phyloP scores from a whole-genome alignment of 352 stramenopile genomes.

The Phytophthora niederhauseri region DNA sequence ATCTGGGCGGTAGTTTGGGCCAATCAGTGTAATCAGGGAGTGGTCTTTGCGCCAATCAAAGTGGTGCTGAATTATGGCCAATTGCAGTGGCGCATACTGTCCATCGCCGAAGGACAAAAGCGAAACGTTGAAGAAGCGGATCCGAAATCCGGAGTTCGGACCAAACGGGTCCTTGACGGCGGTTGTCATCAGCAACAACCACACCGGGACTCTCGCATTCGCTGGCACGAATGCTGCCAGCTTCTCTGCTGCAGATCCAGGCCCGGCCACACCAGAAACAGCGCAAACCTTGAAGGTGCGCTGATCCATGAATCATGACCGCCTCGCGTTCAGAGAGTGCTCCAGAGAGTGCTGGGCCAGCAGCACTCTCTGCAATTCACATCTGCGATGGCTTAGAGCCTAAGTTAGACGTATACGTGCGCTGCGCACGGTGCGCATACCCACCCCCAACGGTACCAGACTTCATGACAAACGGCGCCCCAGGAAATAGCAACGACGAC shows the following conservation, averaged over 20 bases:
- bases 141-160: not conserved
- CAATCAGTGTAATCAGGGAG: not conserved
- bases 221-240: not conserved
- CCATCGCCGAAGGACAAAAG: not conserved
- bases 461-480: not conserved
- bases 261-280: constrained; percentile 2
- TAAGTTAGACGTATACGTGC: no score
- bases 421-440: no score
- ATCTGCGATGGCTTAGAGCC: no score
- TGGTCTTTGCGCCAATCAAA: not conserved
- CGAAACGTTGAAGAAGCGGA: not conserved
- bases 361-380: not conserved
- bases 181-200: no score
- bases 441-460: no score
- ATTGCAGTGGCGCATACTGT: not conserved
- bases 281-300: not conserved
- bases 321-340: not conserved
- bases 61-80: not conserved
- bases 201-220: no score
- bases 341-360: not conserved
- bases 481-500: constrained; percentile 1
- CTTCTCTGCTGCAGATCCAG: not conserved
- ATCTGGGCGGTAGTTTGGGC: not conserved
- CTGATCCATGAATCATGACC: not conserved
- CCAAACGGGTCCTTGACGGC: not conserved